Evolutionary conservation across 345 rosid species (phyloP), one percentile per base, ranked within the genome.

Genomic region (Pugionium dolabratum): DNA sequence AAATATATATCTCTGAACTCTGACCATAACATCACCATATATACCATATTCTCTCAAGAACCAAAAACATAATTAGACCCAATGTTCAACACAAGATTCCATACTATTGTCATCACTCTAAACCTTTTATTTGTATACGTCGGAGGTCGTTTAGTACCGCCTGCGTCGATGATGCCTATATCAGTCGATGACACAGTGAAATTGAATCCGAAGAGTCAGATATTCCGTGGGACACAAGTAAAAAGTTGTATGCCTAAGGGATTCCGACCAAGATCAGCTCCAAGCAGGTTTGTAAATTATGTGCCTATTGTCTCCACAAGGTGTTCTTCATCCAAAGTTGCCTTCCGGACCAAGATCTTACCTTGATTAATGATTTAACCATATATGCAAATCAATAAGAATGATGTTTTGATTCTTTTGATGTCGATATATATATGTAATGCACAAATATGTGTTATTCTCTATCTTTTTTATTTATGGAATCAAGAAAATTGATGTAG

Each of bases 211-310:
- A 63, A 66, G 62, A 60, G 55, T 33, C 76, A 71, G n/a, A 76
- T 75, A 39, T 85, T 79, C 32, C 74, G 76, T 9, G 84, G 59
- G 11, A 75, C 64, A 44, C 83, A 76, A 50, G 81, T 79, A 43
- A 84, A 79, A 59, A 72, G 76, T 46, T 93, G 98, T 73, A 46
- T 83, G 93, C 98, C 98, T 0, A 93, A 93, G 64, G 98, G 97
- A 68, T 59, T 57, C 4, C 67, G 78, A 62, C 94, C 67, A 7
- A 78, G 87, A 9, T 93, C 98, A 0, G 89, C 97, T 26, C 98
- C 98, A 0, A 90, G 97, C 66, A 88, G 98, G 73, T 86, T 59
- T 48, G 91, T 81, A 8, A 93, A 93, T 74, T 80, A 79, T 50
- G 80, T 80, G 36, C 81, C 97, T 18, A 81, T 93, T 63, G 84